These are phyloP conservation scores for Aspergillus carlsbadensis DNA, from an alignment of 495 filamentous ascomycete species.

Conservation along the genomic window DNA sequence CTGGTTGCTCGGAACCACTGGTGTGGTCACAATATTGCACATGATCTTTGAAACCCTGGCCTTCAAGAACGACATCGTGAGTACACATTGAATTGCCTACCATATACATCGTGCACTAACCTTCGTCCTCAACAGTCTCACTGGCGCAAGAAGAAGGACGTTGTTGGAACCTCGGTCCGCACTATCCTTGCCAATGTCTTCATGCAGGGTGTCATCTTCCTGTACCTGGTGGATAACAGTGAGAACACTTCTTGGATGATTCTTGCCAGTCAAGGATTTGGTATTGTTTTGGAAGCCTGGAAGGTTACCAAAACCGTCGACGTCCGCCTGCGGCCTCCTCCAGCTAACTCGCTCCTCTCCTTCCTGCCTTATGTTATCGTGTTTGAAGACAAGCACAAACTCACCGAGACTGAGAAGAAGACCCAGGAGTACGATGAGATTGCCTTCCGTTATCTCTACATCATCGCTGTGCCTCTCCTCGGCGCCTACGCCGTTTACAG, in stretches of 20 bases:
- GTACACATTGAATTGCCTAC: conserved; percentile 9
- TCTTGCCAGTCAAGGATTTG: conserved; percentile 85
- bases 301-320: conserved; percentile 98
- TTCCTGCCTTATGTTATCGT: conserved; percentile 78
- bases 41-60: conserved; percentile 95
- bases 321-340: conserved; percentile 72
- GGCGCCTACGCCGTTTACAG: conserved; percentile 88
- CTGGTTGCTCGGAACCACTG: conserved; percentile 81
- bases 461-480: conserved; percentile 83
- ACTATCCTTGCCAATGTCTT: conserved; percentile 97
- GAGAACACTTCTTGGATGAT: conserved; percentile 99
- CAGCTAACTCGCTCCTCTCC: conserved; percentile 61
- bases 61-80: conserved; percentile 92
- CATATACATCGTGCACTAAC: conserved; percentile 17
- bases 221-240: conserved; percentile 97
- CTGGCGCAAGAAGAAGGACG: conserved; percentile 99
- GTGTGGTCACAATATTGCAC: conserved; percentile 81
- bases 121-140: conserved; percentile 54
- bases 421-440: conserved; percentile 98
- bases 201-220: conserved; percentile 95
- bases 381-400: conserved; percentile 96
- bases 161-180: conserved; percentile 90
- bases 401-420: conserved; percentile 92
- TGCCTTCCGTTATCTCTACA: conserved; percentile 95
- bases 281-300: conserved; percentile 94